These are phyloP conservation scores for Omphalea diandra DNA, from an alignment of 441 rosid species.

Conservation along the genomic window DNA sequence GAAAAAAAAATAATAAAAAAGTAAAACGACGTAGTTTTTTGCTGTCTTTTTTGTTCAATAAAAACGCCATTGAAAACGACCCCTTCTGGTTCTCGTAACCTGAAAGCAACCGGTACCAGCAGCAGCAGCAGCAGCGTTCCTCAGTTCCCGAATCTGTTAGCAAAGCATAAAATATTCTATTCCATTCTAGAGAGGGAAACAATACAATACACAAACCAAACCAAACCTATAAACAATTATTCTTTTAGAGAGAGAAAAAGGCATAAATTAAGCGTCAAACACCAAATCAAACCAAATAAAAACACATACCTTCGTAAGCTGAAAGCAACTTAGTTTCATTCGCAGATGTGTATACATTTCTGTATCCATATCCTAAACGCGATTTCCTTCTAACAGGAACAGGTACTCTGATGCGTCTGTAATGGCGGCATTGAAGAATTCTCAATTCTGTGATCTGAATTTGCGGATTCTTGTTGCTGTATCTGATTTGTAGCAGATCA, in stretches of 20 bases:
- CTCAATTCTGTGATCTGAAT: background rate
- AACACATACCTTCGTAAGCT: constrained; percentile 31
- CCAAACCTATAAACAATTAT: background rate
- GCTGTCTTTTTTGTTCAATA: background rate
- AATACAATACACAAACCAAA: background rate
- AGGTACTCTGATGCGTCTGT: constrained; percentile 11
- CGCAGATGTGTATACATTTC: background rate
- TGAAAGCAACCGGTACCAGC: constrained; percentile 36
- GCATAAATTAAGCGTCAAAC: background rate
- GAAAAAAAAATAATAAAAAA: no score
- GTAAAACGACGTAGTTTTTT: background rate
- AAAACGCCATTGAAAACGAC: constrained; percentile 8
- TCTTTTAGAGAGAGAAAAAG: background rate
- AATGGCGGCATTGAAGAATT: background rate
- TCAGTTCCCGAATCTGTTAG: constrained; percentile 11
- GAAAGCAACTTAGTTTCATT: constrained; percentile 29
- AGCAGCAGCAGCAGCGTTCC: constrained; percentile 29
- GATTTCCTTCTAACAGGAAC: background rate
- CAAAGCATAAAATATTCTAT: constrained; percentile 9
- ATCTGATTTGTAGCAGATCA: background rate
- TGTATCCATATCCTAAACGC: constrained; percentile 9
- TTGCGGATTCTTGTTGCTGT: constrained; percentile 2
- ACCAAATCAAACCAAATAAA: constrained; percentile 4
- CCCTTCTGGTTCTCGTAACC: constrained; percentile 11
- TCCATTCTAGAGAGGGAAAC: constrained; percentile 3